A percentile compares a stretch with the other conserved stretches of the same genome.
These are phyloP conservation scores for Trametopsis cervina DNA, from an alignment of 768 basidiomycete genomes.

Conservation along the genomic window DNA sequence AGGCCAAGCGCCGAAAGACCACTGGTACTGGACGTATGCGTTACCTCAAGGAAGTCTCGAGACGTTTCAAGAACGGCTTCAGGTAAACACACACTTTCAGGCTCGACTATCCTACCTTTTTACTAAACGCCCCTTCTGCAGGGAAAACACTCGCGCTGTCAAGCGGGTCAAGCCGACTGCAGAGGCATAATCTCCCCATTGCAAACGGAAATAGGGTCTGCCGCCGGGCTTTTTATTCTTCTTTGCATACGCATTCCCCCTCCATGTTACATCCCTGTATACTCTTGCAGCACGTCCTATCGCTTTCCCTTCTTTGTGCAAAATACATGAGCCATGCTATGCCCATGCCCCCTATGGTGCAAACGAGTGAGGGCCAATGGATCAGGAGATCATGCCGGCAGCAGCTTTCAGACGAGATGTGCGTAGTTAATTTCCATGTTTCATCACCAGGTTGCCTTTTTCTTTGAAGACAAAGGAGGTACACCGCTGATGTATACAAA, in stretches of 20 bases:
- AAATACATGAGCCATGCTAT: slow-evolving; percentile 15
- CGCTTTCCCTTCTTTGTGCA: slow-evolving; percentile 3
- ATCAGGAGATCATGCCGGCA: not conserved
- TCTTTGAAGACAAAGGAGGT: too few relatives aligned
- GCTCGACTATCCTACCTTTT: not conserved
- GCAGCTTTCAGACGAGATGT: too few relatives aligned
- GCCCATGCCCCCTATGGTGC: not conserved
- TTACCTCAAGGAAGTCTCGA: slow-evolving; percentile 86
- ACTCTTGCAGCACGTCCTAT: slow-evolving; percentile 5
- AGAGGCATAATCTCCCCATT: slow-evolving; percentile 33
- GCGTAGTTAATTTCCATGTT: too few relatives aligned
- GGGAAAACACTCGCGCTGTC: slow-evolving; percentile 88
- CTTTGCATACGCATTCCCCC: slow-evolving; percentile 6
- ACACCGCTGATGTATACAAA: too few relatives aligned
- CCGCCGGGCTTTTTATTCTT: not conserved
- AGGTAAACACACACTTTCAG: slow-evolving; percentile 39
- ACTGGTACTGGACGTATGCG: slow-evolving; percentile 96
- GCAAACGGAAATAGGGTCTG: slow-evolving; percentile 21
- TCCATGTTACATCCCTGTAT: slow-evolving; percentile 8
- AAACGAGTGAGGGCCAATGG: not conserved
- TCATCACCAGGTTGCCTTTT: too few relatives aligned
- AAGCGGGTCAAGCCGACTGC: slow-evolving; percentile 65
- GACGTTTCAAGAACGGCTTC: slow-evolving; percentile 99
- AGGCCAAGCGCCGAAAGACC: slow-evolving; percentile 99
- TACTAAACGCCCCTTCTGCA: slow-evolving; percentile 22